Evolutionary conservation across 2,329 filamentous ascomycete species (phyloP), one percentile per base, ranked within the genome.

Genomic region (Plectosphaerella plurivora): DNA sequence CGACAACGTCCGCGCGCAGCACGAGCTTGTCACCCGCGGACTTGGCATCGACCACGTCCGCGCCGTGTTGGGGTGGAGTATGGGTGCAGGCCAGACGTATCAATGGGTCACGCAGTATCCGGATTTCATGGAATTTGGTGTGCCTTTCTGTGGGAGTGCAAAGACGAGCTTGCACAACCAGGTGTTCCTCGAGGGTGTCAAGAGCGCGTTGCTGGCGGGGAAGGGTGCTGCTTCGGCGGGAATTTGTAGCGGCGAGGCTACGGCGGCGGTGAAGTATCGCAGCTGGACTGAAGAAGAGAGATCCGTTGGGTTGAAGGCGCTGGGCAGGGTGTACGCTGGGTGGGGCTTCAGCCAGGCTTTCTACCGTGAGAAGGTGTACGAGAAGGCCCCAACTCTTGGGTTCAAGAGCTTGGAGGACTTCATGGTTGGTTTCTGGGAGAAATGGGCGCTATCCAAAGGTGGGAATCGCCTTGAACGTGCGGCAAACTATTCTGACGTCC

Each of bases 321-420:
- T 93, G 52, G 87, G 80, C 0, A 77, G 87, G 45, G 88, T 84
- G 0, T 94, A 94, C 67, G 88, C 89, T 1, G 89, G 88, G 1
- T 94, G 84, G 88, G 89, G 89, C 0, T 88, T 93, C 61, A 88
- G 83, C 49, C 88, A 92, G 61, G 78, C 87, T 0, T 93, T 92
- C 61, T 93, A 93, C 61, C 78, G 89, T 1, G 74, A 89, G 58
- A 84, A 78, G 63, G 54, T 89, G n/a, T 86, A 86, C 63, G 81
- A 88, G 64, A 83, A 67, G 1, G 50, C 52, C 12, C 41, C 41
- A 16, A 72, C 64, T 1, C 75, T 91, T 9, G 85, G 86, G 0
- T 90, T 78, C 60, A 83, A 83, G 57, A 74, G 82, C 51, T 73
- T 92, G 2, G 87, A 91, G 55, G 83, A 88, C 50, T 93, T 91